Base-by-base conservation (phyloP, 352 stramenopile genomes). In the Phytophthora citricola region DNA sequence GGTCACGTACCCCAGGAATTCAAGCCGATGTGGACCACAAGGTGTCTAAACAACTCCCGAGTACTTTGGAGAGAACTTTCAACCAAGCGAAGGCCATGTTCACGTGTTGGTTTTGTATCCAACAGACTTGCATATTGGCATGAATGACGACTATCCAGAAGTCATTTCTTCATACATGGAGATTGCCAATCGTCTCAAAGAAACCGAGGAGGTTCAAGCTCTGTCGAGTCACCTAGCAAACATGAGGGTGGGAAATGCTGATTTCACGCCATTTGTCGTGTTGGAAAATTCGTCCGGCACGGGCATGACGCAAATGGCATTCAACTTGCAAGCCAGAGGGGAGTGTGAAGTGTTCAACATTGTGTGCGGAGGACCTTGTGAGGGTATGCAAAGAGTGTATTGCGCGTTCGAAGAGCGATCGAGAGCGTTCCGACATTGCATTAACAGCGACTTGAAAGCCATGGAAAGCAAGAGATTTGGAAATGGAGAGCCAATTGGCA, bases 241-340 rank as follows among this genome's bases (percentile, higher is more conserved):
- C 7, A 15, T 53, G 15, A 29, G 8, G 9, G 26, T 26, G n/a
- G 27, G 39, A 12, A 15, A 12, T 3, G 14, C 24, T 20, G 20
- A 8, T 10, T 39, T n/a, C 20, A 38, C 31, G 20, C 54, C 54
- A 39, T 62, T 62, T 53, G 10, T 62, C 31, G 54, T 62, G 27
- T 36, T 62, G 41, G 54, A 62, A 53, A 62, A 62, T n/a, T 53
- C 54, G 26, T 53, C 54, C 4, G 43, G 54, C 11, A 62, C 54
- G 31, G 41, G 31, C 11, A 62, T 54, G 54, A 62, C 54, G 29
- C 54, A 62, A 62, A 51, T 62, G 43, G 54, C 54, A n/a, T 62
- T 62, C 54, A 62, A 62, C 43, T 53, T 62, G 54, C 27, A 47
- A 32, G 54, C 41, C 54, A 34, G 11, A 45, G 43, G 54, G 32